Evolutionary conservation across 192 early-diverging fungal genomes (phyloP), one percentile per base, ranked within the genome.

Genomic region (Phycomyces blakesleeanus): DNA sequence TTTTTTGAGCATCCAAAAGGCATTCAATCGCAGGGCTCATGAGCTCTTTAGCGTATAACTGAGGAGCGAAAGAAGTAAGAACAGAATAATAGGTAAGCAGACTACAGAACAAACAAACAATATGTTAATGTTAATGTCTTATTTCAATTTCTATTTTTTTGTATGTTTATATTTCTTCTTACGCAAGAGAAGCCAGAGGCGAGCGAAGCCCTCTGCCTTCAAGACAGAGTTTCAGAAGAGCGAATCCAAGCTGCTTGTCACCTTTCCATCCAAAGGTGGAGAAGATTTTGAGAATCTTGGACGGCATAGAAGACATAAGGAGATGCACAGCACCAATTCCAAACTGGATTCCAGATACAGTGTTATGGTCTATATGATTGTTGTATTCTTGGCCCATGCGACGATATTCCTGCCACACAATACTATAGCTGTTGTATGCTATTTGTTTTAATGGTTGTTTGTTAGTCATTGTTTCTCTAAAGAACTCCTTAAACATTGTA

Each of bases 331-430:
- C 57, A 26, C 72, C 72, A 60, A 74, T 74, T 58, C 73, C 82
- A 68, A 81, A 84, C 22, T 84, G 73, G 37, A 84, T 72, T 8
- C 76, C 82, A 10, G 78, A 79, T 10, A 80, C 57, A 10, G 82
- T 84, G 60, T 84, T 71, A 26, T 67, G 67, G 58, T 84, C 82
- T 44, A 84, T 76, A 41, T 76, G 63, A 6, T 66, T 68, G 20
- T 69, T 68, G 39, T 72, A 76, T 6, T 73, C 71, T 41, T 82
- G 74, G 5, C 81, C 81, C 81, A 80, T 81, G 16, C 67, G 54
- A 53, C 81, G 79, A 51, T 78, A 70, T 58, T 84, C 80, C n/a
- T 78, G 60, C 80, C 80, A 84, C 0, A 84, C 78, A 41, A 68
- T 50, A 61, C 73, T 75, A 57, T 84, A 84, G 12, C 77, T 81